These are phyloP conservation scores for Morella rubra DNA, from an alignment of 306 rosid genomes.

Conservation along the genomic window DNA sequence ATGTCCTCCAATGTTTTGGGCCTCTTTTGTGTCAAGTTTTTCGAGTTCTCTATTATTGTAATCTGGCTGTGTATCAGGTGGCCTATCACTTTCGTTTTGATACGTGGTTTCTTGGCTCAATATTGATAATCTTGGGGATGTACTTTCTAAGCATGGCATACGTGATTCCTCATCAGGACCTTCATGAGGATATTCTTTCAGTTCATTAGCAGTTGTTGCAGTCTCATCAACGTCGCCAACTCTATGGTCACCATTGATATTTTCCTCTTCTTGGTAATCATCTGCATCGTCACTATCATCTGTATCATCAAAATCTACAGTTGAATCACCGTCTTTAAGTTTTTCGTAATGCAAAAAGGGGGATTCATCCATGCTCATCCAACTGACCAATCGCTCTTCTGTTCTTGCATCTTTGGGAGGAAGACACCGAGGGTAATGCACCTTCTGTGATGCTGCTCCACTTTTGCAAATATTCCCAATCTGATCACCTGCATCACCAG, in stretches of 20 bases:
- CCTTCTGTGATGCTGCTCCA: constrained; percentile 41
- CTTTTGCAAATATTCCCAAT: constrained; percentile 30
- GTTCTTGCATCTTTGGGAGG: constrained; percentile 26
- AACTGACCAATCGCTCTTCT: constrained; percentile 48
- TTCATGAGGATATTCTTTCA: constrained; percentile 20
- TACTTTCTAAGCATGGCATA: constrained; percentile 17
- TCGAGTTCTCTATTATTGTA: constrained; percentile 26
- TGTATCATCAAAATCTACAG: constrained; percentile 47
- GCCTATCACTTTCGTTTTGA: constrained; percentile 23
- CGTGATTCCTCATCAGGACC: constrained; percentile 29
- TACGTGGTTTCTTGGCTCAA: constrained; percentile 30
- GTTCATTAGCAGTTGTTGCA: constrained; percentile 24
- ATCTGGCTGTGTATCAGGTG: constrained; percentile 18
- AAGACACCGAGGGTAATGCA: constrained; percentile 27
- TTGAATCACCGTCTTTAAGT: constrained; percentile 40
- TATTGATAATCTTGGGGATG: constrained; percentile 17
- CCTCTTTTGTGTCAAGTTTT: constrained; percentile 28
- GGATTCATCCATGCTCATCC: constrained; percentile 80
- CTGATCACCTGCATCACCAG: constrained; percentile 29
- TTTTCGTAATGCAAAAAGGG: constrained; percentile 45
- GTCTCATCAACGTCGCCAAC: constrained; percentile 29
- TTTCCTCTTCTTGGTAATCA: constrained; percentile 40
- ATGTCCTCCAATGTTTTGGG: constrained; percentile 25
- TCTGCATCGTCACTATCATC: constrained; percentile 54
- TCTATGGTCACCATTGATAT: constrained; percentile 29